Conservation (phyloP, 2,329 filamentous ascomycete genomes). For the Xylariaceae sp. region DNA sequence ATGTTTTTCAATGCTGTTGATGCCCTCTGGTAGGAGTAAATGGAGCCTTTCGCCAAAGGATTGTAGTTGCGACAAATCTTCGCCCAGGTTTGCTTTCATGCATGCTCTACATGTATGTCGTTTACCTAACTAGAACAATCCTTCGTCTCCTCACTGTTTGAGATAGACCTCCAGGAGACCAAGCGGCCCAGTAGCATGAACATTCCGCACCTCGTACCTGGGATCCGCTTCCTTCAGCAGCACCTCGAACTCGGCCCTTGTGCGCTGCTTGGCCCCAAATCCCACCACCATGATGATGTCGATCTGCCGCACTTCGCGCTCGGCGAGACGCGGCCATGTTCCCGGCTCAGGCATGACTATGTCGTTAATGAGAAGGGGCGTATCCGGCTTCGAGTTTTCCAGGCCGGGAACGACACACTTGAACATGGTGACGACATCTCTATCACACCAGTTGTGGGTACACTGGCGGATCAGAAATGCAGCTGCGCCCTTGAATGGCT, state of each 20-base stretch:
- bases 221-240: constrained; percentile 9
- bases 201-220: constrained; percentile 5
- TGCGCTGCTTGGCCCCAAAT: constrained; percentile 8
- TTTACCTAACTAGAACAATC: too few species aligned
- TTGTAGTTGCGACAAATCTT: too few species aligned
- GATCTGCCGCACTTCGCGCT: constrained; percentile 1
- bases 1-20: too few species aligned
- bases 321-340: neutral
- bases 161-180: constrained; percentile 8
- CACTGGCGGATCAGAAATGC: constrained; percentile 25
- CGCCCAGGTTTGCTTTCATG: too few species aligned
- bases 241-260: constrained; percentile 2
- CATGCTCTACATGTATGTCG: too few species aligned
- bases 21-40: too few species aligned
- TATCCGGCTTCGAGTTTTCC: constrained; percentile 3
- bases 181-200: neutral
- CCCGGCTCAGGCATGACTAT: constrained; percentile 3
- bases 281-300: constrained; percentile 8
- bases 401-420: constrained; percentile 5
- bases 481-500: constrained; percentile 16
- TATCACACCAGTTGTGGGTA: constrained; percentile 15
- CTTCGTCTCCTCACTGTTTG: too few species aligned
- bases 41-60: too few species aligned
- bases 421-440: constrained; percentile 11
- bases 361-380: constrained; percentile 12